Evolutionary conservation across 2,329 filamentous ascomycete genomes (phyloP), one percentile per base, ranked within the genome.

Genomic region (Claviceps sp.): DNA sequence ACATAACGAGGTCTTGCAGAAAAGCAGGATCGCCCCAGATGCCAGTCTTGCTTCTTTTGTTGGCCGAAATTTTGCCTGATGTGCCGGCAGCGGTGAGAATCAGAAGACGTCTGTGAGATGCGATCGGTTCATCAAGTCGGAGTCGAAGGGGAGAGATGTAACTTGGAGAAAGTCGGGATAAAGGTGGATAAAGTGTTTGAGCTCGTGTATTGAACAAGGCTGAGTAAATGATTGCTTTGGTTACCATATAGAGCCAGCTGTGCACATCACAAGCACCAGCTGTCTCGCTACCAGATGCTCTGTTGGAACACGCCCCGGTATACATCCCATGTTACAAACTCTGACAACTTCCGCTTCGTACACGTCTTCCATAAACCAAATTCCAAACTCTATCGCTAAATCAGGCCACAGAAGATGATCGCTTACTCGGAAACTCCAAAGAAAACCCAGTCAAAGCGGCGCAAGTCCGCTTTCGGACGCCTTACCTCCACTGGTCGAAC

Each of bases 1-100:
- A 62, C 14, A 70, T 49, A 9, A 58, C 53, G 43, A 70, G 59
- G 26, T 68, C 62, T 52, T 59, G 56, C 24, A 71, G 63, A 53
- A 71, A 63, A 1, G 54, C 59, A 40, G 61, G 16, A 48, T 64
- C 65, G 30, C 7, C 14, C 41, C 42, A 45, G 6, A 14, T 16
- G 20, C 41, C 42, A 9, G 41, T 9, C 11, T 14, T 38, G 9
- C 48, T n/a, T 34, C 30, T 50, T 24, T 45, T 50, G 24, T 41
- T 26, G n/a, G 41, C 30, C 6, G 40, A 37, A 22, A 48, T 41
- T 3, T 22, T 37, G 26, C 24, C 8, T 3, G 6, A 16, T 44
- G 24, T 18, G 7, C 43, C 22, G 24, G 16, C 14, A 34, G 2
- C 20, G 9, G 2, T 30, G 24, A 30, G 9, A 5, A 26, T 26